A percentile compares a stretch with the other conserved stretches of the same genome.
phyloP scores from a whole-genome alignment of 345 rosid species.

The Abelmoschus esculentus region DNA sequence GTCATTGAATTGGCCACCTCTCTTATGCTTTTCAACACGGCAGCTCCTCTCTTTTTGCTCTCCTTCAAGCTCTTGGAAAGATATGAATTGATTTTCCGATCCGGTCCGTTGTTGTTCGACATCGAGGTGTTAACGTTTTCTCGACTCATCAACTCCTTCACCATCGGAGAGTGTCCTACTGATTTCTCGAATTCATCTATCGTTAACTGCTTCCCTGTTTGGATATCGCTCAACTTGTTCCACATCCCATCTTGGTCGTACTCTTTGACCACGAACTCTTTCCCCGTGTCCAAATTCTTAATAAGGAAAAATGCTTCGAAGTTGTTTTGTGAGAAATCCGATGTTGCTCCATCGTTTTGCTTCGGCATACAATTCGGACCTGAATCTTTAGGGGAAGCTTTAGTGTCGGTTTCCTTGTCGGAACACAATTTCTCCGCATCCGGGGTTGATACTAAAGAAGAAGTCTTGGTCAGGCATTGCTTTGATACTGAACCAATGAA shows the following conservation, averaged over 20 bases:
- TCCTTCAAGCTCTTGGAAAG: slow-evolving; percentile 64
- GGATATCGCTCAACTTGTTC: slow-evolving; percentile 86
- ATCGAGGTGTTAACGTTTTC: slow-evolving; percentile 29
- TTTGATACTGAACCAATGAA: slow-evolving; percentile 52
- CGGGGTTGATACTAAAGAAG: slow-evolving; percentile 40
- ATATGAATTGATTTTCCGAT: slow-evolving; percentile 42
- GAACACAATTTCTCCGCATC: slow-evolving; percentile 27
- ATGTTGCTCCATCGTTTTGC: slow-evolving; percentile 19
- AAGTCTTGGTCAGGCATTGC: slow-evolving; percentile 58
- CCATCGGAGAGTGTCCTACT: slow-evolving; percentile 74
- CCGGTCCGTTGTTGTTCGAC: slow-evolving; percentile 6
- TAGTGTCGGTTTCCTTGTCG: slow-evolving; percentile 27
- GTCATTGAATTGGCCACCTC: slow-evolving; percentile 70
- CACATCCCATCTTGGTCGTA: slow-evolving; percentile 67
- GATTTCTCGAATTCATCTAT: slow-evolving; percentile 87
- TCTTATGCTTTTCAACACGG: slow-evolving; percentile 73
- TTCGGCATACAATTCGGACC: slow-evolving; percentile 6
- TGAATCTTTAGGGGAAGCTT: slow-evolving; percentile 23
- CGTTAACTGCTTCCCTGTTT: slow-evolving; percentile 84
- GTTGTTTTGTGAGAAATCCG: slow-evolving; percentile 24
- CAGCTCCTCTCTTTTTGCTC: slow-evolving; percentile 78
- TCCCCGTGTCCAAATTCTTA: slow-evolving; percentile 80
- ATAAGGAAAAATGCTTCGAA: slow-evolving; percentile 73
- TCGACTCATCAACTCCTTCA: slow-evolving; percentile 79
- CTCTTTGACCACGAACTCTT: slow-evolving; percentile 80